phyloP scores from a whole-genome alignment of 768 basidiomycete genomes.

The Krasilnikovozyma curviuscula region DNA sequence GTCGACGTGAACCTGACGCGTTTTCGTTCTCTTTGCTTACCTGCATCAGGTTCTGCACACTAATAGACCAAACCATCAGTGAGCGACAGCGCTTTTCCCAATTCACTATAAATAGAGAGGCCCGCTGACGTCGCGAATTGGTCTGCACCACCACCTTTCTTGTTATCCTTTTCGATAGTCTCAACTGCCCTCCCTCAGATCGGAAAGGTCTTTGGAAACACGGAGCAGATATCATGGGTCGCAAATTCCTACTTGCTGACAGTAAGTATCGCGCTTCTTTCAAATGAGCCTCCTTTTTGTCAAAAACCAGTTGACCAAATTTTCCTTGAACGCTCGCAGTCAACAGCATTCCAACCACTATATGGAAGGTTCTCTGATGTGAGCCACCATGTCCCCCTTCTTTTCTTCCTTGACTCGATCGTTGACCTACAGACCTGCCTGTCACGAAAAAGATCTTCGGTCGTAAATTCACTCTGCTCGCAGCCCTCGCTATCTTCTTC shows the following conservation, averaged over 20 bases:
- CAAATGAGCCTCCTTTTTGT: too few species aligned
- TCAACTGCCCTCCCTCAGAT: constrained; percentile 58
- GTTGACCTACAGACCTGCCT: neutral
- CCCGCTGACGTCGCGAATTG: too few species aligned
- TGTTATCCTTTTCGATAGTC: too few species aligned
- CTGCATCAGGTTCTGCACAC: constrained; percentile 36
- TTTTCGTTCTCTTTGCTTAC: neutral
- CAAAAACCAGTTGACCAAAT: too few species aligned
- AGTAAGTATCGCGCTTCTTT: too few species aligned
- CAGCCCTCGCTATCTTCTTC: constrained; percentile 43
- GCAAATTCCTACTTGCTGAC: constrained; percentile 52
- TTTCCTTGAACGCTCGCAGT: too few species aligned
- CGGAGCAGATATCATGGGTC: constrained; percentile 48
- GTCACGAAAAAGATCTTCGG: neutral
- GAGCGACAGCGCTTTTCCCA: constrained; percentile 4
- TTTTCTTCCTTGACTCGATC: neutral
- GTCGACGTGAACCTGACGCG: neutral
- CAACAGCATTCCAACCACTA: constrained; percentile 26
- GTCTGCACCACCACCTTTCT: too few species aligned
- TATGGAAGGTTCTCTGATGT: constrained; percentile 27
- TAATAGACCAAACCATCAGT: constrained; percentile 48
- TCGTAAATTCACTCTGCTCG: constrained; percentile 36
- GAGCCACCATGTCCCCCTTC: neutral
- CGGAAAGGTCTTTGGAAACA: constrained; percentile 44
- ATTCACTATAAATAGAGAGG: too few species aligned